Base-by-base conservation (phyloP, 2,329 filamentous ascomycete genomes). In the Chaetomiaceae sp. region DNA sequence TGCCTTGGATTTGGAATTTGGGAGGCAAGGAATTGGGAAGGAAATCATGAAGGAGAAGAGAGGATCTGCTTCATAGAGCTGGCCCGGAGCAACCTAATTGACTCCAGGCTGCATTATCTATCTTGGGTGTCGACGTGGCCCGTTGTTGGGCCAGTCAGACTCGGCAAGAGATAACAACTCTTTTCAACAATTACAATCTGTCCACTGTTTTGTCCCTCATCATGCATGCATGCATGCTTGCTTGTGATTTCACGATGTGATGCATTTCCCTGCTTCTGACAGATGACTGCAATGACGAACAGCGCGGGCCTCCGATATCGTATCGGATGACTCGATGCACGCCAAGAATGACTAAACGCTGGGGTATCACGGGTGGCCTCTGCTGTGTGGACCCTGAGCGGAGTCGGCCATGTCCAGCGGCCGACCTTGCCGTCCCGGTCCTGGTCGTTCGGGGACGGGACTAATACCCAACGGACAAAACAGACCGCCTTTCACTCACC, bases 271-370 rank as follows among this genome's bases (percentile, higher is more conserved):
- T 27, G 25, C 25, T 27, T 27, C 10, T 27, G 25, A 27, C 25
- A 10, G 14, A 3, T 27, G 6, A 33, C 30, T 12, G 30, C 12
- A 21, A 50, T 45, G 41, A 33, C 44, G 30, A 42, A 21, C 30
- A 37, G 27, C 19, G 30, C 13, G 27, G 37, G 20, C 30, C 42
- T 37, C 39, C 49, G 49, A 51, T 48, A 48, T 51, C 44, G 49
- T 51, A 33, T 39, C 39, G 17, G 20, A 51, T 51, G 49, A 51
- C 44, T 51, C 49, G 43, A 38, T 14, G 44, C 44, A 23, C 20
- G 48, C 48, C 48, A 50, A 50, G 48, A 38, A 27, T 45, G 41
- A 40, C 41, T n/a, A 37, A 45, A 17, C n/a, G 10, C 16, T n/a
- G 23, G 44, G 44, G 23, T 38, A 46, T 38, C 34, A 39, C 30